Evolutionary conservation across 2,329 filamentous ascomycete species (phyloP).

Genomic region (Eurotiales sp.): DNA sequence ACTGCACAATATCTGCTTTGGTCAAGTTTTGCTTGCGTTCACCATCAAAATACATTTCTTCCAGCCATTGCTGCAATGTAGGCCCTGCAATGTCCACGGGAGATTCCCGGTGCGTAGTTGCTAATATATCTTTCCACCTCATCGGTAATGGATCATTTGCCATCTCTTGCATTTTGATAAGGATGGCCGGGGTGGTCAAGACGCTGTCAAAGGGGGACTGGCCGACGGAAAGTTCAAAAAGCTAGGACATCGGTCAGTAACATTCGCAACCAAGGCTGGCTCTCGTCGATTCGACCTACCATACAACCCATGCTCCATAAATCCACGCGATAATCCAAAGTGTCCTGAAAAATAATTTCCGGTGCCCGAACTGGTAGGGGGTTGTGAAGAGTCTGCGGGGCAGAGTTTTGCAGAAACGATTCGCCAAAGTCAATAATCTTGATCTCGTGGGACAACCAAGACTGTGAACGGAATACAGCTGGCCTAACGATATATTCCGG

Average conservation of each 20-base stretch:
- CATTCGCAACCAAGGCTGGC: not conserved
- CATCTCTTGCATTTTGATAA: constrained; percentile 37
- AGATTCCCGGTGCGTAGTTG: constrained; percentile 21
- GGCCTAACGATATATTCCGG: constrained; percentile 25
- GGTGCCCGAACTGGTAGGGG: constrained; percentile 34
- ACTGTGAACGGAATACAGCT: constrained; percentile 13
- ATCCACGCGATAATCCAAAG: constrained; percentile 34
- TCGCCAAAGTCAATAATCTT: constrained; percentile 40
- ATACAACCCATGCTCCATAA: constrained; percentile 38
- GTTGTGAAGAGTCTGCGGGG: constrained; percentile 25
- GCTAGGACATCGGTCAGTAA: constrained; percentile 21
- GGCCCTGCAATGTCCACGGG: constrained; percentile 17
- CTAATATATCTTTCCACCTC: constrained; percentile 30
- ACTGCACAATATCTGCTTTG: constrained; percentile 22
- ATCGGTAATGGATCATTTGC: constrained; percentile 31
- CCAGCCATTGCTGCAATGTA: constrained; percentile 34
- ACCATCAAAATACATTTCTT: constrained; percentile 36
- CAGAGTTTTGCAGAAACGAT: constrained; percentile 26
- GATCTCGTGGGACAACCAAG: constrained; percentile 17
- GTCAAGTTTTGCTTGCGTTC: constrained; percentile 22
- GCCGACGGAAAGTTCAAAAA: constrained; percentile 39
- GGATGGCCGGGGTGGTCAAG: constrained; percentile 29
- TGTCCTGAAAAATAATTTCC: constrained; percentile 37
- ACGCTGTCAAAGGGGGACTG: constrained; percentile 38
- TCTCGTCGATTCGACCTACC: constrained; percentile 22